phyloP scores from a whole-genome alignment of 2,329 filamentous ascomycete species.

The Fusarium longipes region DNA sequence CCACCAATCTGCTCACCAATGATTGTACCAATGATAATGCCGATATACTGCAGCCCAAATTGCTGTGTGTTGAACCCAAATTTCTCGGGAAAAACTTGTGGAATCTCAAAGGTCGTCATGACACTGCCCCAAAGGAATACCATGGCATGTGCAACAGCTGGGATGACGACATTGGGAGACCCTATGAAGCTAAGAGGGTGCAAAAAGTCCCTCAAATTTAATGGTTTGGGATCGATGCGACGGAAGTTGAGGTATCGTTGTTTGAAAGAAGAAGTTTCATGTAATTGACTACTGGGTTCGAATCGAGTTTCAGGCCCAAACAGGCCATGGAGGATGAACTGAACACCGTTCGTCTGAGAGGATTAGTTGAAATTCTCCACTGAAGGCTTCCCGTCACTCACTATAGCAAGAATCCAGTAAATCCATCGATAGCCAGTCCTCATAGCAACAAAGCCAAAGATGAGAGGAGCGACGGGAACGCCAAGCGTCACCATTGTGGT shows the following conservation, averaged over 20 bases:
- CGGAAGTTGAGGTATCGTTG: not conserved
- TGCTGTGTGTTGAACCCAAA: constrained; percentile 68
- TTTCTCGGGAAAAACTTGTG: constrained; percentile 65
- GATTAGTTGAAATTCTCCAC: not conserved
- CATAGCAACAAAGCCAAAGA: not conserved
- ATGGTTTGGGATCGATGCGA: not conserved
- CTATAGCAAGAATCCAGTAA: not conserved
- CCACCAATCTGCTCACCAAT: constrained; percentile 69
- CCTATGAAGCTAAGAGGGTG: not conserved
- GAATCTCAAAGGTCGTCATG: constrained; percentile 65
- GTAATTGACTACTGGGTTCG: not conserved
- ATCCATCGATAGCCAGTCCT: not conserved
- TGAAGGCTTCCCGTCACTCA: not conserved
- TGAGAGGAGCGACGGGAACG: not conserved
- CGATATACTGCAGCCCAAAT: constrained; percentile 68
- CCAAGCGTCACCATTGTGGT: not conserved
- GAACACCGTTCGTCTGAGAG: not conserved
- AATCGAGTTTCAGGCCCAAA: not conserved
- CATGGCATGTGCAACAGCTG: constrained; percentile 57
- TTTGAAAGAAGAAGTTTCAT: not conserved
- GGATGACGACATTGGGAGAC: not conserved
- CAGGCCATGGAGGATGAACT: not conserved
- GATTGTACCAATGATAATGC: constrained; percentile 66
- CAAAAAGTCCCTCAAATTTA: constrained; percentile 75
- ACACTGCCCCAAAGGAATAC: constrained; percentile 60